Conservation (phyloP, 208 protist species). For the Trypanosoma cruzi region DNA sequence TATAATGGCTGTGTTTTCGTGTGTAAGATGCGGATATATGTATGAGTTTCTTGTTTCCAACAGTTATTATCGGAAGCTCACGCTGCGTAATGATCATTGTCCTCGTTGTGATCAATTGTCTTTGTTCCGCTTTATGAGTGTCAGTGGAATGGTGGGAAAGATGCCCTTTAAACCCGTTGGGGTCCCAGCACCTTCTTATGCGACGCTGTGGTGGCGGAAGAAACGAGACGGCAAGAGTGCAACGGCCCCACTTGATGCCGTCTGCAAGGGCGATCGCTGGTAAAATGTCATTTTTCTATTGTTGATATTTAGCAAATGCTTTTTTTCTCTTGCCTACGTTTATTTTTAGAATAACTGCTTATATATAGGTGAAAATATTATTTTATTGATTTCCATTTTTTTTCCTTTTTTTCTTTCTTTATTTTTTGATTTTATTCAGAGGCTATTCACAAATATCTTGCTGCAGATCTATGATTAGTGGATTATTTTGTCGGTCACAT, state of each 20-base stretch:
- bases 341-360: no score
- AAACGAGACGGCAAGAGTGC: conserved; percentile 47
- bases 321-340: no score
- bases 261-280: conserved; percentile 61
- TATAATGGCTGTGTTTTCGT: conserved; percentile 79
- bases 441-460: background rate
- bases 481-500: background rate
- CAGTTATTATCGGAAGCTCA: conserved; percentile 48
- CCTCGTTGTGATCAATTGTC: conserved; percentile 63
- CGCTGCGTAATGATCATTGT: conserved; percentile 63
- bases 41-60: conserved; percentile 83
- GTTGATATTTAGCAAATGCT: background rate
- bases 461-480: background rate
- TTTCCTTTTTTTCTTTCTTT: background rate
- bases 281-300: conserved; percentile 24
- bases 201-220: conserved; percentile 80
- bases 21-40: conserved; percentile 72
- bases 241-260: conserved; percentile 51
- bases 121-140: conserved; percentile 72
- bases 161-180: conserved; percentile 67
- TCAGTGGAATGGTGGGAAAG: conserved; percentile 79
- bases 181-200: conserved; percentile 63
- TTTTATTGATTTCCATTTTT: no score
- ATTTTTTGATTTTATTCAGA: background rate
- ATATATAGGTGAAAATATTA: no score